Evolutionary conservation across 306 rosid species (phyloP), one percentile per base, ranked within the genome.

Genomic region (Gastrolobium villosum): DNA sequence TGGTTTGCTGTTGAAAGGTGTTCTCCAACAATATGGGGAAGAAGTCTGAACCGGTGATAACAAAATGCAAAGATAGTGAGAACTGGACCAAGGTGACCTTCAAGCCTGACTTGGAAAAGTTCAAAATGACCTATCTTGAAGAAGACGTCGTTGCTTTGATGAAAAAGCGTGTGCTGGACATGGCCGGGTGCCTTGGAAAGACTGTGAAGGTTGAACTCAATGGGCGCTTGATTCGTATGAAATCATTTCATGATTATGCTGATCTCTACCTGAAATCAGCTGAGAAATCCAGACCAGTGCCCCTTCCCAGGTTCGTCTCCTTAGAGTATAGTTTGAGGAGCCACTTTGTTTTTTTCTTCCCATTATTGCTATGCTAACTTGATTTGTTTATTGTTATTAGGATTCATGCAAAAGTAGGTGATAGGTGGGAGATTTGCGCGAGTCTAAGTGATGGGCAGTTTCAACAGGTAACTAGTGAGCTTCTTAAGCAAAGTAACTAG

Each of bases 161-260:
- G 99, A 91, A 91, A 64, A 95, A 95, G 85, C 71, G 99, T 72
- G 99, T 95, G 5, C 5, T 95, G 68, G 99, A 95, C 81, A 52
- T 95, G 89, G 99, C 99, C 4, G 99, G 99, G 1, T 95, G 98
- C 77, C 94, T 95, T 36, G 99, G 99, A 66, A 92, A 90, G 78
- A 57, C 89, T 3, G 99, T 95, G 45, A 95, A 92, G 82, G 99
- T 95, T 36, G 99, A 95, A 77, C 86, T 95, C 34, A 89, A 95
- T 20, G 99, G 96, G 20, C 52, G 10, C 0, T 39, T 71, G 46
- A 82, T 95, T 44, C 88, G 87, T 11, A 84, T 95, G 2, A 93
- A 88, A 74, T 84, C 96, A 0, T 95, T 93, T 69, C 84, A 84
- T 11, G 98, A 95, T 61, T 95, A 92, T 79, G 98, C 91, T 67